Evolutionary conservation across 1,139 yeast species (phyloP).

Genomic region (Candida freyschussii): DNA sequence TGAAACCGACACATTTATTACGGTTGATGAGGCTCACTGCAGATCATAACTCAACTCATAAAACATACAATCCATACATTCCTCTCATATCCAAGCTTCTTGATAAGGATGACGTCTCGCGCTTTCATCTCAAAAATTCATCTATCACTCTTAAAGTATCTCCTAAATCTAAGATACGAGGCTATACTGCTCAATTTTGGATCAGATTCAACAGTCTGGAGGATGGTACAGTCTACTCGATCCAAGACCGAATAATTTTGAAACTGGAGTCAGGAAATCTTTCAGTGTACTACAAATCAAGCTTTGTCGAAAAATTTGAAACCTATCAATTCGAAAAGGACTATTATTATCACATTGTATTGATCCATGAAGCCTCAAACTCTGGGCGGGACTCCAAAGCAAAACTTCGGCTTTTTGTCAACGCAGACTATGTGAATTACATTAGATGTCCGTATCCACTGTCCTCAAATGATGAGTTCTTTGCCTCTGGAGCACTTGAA

Average conservation of each 20-base stretch:
- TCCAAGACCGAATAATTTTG: conserved; percentile 13
- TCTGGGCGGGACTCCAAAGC: conserved; percentile 16
- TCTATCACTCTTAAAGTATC: conserved; percentile 7
- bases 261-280: conserved; percentile 15
- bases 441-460: conserved; percentile 20
- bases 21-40: conserved; percentile 1
- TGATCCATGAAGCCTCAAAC: conserved; percentile 17
- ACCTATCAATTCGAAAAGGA: conserved; percentile 14
- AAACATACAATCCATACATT: conserved; percentile 5
- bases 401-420: conserved; percentile 18
- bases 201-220: conserved; percentile 13
- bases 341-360: conserved; percentile 18
- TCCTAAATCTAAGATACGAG: background rate
- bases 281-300: conserved; percentile 11
- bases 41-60: too few species aligned
- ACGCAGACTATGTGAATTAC: conserved; percentile 19
- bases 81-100: conserved; percentile 11
- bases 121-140: conserved; percentile 17
- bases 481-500: background rate
- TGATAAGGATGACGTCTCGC: conserved; percentile 12
- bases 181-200: conserved; percentile 23
- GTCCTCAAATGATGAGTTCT: conserved; percentile 5
- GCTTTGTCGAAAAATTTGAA: conserved; percentile 15
- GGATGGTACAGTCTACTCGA: conserved; percentile 10
- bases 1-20: conserved; percentile 3